Percentiles rank a stretch among this genome's conserved stretches.
Evolutionary conservation across 23 red algal species (phyloP).

Genomic region (Pyropia yezoensis): DNA sequence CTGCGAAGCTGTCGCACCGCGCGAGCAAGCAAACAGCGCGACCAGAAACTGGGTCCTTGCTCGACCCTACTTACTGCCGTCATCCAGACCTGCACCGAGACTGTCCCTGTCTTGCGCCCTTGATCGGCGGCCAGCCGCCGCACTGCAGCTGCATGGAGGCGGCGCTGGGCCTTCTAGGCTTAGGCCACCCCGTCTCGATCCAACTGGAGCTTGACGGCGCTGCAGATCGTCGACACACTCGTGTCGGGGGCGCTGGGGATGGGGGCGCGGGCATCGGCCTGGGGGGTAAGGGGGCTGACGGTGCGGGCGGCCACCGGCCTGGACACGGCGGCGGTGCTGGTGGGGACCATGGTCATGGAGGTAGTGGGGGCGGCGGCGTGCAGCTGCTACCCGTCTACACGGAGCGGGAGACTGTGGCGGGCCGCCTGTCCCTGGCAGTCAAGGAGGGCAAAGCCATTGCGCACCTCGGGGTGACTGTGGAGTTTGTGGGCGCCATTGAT

Average conservation of each 20-base stretch:
- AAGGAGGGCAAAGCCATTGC: slow-evolving; percentile 58
- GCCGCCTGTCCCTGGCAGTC: slow-evolving; percentile 40
- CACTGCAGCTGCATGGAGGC: slow-evolving; percentile 37
- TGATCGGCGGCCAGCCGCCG: no score
- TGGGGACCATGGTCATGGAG: background rate
- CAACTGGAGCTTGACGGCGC: slow-evolving; percentile 26
- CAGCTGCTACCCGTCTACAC: slow-evolving; percentile 56
- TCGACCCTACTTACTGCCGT: no score
- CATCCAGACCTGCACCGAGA: no score
- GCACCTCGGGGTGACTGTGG: slow-evolving; percentile 63
- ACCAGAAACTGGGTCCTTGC: no score
- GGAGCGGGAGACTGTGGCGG: slow-evolving; percentile 74
- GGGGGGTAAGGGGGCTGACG: slow-evolving; percentile 39
- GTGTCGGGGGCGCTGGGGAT: background rate
- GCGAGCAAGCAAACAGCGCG: no score
- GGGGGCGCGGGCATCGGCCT: background rate
- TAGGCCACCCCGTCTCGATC: slow-evolving; percentile 64
- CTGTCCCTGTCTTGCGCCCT: no score
- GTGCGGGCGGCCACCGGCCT: background rate
- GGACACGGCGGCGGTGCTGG: background rate
- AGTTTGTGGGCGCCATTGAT: slow-evolving; percentile 89
- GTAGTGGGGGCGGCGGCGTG: background rate
- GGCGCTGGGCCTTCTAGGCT: slow-evolving; percentile 60
- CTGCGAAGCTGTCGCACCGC: no score
- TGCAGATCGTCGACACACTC: slow-evolving; percentile 8